Conservation (phyloP, 1,284 basidiomycete species). For the Ceratobasidium sp. region DNA sequence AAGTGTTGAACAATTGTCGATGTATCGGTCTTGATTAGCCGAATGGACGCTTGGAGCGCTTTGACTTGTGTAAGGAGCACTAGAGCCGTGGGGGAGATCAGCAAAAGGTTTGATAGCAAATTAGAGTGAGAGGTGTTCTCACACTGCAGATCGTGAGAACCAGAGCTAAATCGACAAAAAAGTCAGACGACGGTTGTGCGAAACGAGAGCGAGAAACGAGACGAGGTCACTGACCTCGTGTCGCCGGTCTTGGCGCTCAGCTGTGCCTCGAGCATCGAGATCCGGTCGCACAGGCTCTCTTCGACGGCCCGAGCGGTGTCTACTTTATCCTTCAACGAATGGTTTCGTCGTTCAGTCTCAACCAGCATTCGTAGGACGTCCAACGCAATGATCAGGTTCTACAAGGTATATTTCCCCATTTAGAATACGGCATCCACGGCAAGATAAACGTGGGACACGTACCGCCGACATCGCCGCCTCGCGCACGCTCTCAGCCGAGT, state of each 20-base stretch:
- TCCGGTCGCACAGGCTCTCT: constrained; percentile 31
- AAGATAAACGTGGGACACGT: neutral
- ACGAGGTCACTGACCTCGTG: neutral
- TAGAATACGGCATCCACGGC: neutral
- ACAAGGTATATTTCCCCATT: neutral
- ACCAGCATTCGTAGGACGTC: constrained; percentile 18
- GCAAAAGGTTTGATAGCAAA: neutral
- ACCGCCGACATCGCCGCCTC: constrained; percentile 14
- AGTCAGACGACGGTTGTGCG: neutral
- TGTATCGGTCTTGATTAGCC: constrained; percentile 10
- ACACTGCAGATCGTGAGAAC: constrained; percentile 3
- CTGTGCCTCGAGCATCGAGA: constrained; percentile 37
- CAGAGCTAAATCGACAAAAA: neutral
- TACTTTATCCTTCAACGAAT: constrained; percentile 1
- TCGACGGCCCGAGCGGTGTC: constrained; percentile 32
- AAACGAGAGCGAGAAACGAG: neutral
- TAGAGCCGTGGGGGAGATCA: neutral
- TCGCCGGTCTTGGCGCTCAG: constrained; percentile 12
- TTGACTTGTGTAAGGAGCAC: constrained; percentile 20
- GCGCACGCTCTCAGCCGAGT: neutral
- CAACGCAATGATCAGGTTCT: constrained; percentile 21
- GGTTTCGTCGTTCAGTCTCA: neutral
- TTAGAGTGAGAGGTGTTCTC: neutral
- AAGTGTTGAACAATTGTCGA: neutral
- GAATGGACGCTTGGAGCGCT: neutral